A percentile compares a stretch with the other conserved stretches of the same genome.
Conservation (phyloP, 371 early-diverging fungal genomes). For the Parasitella parasitica region DNA sequence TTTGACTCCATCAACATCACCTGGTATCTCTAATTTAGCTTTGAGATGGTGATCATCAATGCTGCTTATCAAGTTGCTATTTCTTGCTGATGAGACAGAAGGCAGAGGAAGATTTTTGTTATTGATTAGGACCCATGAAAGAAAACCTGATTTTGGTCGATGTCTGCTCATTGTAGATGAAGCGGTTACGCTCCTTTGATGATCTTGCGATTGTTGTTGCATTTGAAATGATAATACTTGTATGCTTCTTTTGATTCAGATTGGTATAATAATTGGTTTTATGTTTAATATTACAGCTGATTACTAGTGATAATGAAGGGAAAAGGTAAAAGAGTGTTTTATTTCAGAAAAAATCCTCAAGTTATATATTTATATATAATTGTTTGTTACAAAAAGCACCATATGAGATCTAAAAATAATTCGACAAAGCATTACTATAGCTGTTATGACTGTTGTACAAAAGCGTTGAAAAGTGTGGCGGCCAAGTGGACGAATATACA, state of each 20-base stretch:
- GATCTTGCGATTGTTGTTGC: not conserved
- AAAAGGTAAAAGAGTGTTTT: not conserved
- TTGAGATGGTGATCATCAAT: not conserved
- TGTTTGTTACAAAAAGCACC: not conserved
- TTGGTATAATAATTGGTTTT: not conserved
- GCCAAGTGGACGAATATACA: too few relatives aligned
- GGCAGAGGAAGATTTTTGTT: not conserved
- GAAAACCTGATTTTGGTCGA: not conserved
- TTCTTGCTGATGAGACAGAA: not conserved
- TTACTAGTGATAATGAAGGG: not conserved
- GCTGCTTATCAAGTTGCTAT: not conserved
- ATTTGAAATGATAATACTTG: not conserved
- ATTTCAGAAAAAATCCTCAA: not conserved
- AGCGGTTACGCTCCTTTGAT: not conserved
- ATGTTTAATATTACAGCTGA: not conserved
- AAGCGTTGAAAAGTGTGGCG: not conserved
- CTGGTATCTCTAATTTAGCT: not conserved
- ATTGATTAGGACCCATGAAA: constrained; percentile 6
- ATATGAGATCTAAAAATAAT: not conserved
- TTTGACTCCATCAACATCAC: not conserved
- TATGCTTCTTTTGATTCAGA: too few relatives aligned
- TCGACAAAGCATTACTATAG: not conserved
- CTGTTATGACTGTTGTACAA: not conserved
- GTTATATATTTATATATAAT: not conserved
- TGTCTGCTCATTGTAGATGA: not conserved